Evolutionary conservation across 2,329 filamentous ascomycete genomes (phyloP).

Genomic region (Colletotrichum theobromicola): DNA sequence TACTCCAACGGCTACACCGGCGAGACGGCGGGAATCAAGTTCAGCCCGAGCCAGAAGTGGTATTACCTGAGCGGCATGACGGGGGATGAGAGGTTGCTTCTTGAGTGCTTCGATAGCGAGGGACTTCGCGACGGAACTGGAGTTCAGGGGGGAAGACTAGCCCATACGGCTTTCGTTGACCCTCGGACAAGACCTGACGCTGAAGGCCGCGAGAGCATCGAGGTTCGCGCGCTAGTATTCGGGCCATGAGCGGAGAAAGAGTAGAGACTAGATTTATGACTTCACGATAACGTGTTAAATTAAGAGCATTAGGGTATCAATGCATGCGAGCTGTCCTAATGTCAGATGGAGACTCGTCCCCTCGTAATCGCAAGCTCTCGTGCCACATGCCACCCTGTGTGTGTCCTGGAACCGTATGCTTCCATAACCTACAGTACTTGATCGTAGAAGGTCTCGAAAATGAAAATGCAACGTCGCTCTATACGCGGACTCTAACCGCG

Average conservation of each 20-base stretch:
- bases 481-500: not conserved
- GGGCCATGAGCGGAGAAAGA: conserved; percentile 49
- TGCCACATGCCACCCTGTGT: not conserved
- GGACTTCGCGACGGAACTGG: conserved; percentile 50
- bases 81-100: conserved; percentile 71
- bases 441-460: not conserved
- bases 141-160: conserved; percentile 61
- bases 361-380: not conserved
- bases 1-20: conserved; percentile 73
- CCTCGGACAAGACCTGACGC: conserved; percentile 73
- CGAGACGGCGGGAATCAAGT: conserved; percentile 73
- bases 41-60: conserved; percentile 71
- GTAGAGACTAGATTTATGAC: not conserved
- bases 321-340: not conserved
- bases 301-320: conserved; percentile 14
- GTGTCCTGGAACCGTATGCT: not conserved
- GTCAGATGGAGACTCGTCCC: not conserved
- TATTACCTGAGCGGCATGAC: conserved; percentile 83
- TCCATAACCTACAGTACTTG: not conserved
- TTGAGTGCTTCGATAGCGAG: conserved; percentile 81
- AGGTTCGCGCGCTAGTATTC: conserved; percentile 86
- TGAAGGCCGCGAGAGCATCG: conserved; percentile 82
- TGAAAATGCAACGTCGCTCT: conserved; percentile 1
- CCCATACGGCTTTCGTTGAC: conserved; percentile 83
- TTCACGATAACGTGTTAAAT: conserved; percentile 11